These are phyloP conservation scores for Sporopachydermia quercuum DNA, from an alignment of 805 yeast genomes.

Conservation along the genomic window DNA sequence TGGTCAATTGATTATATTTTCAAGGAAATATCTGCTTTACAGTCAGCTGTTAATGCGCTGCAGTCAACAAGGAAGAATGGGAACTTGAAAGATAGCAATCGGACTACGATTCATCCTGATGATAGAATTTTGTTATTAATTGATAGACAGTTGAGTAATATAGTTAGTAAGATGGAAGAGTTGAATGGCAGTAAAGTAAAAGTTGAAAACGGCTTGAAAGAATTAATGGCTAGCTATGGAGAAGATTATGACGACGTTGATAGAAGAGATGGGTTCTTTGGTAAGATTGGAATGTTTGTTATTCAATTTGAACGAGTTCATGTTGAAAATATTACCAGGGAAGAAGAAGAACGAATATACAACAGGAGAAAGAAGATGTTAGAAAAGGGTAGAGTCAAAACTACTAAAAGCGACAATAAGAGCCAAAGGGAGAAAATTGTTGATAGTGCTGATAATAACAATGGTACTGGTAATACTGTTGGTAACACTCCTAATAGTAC, in stretches of 20 bases:
- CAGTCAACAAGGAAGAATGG: slow-evolving; percentile 44
- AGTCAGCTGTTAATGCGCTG: slow-evolving; percentile 34
- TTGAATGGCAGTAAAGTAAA: slow-evolving; percentile 34
- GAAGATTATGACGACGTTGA: slow-evolving; percentile 43
- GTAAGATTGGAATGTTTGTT: slow-evolving; percentile 44
- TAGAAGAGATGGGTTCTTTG: slow-evolving; percentile 44
- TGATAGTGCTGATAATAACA: not conserved
- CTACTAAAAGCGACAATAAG: not conserved
- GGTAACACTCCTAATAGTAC: no score
- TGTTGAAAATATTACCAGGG: slow-evolving; percentile 46
- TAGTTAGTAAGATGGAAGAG: slow-evolving; percentile 35
- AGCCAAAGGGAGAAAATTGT: not conserved
- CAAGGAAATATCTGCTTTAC: slow-evolving; percentile 41
- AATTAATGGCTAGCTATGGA: slow-evolving; percentile 55
- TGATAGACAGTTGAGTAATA: slow-evolving; percentile 37
- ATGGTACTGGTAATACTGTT: no score
- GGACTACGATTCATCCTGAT: slow-evolving; percentile 48
- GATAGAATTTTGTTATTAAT: slow-evolving; percentile 45
- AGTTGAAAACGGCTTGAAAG: slow-evolving; percentile 38
- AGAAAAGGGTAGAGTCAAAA: slow-evolving; percentile 21
- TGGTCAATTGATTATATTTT: slow-evolving; percentile 48
- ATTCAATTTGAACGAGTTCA: slow-evolving; percentile 51
- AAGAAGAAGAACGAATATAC: slow-evolving; percentile 51
- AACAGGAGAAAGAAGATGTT: slow-evolving; percentile 47
- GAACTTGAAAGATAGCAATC: slow-evolving; percentile 45